phyloP scores from a whole-genome alignment of 768 basidiomycete species.

The Xerocomellus amylosporus region DNA sequence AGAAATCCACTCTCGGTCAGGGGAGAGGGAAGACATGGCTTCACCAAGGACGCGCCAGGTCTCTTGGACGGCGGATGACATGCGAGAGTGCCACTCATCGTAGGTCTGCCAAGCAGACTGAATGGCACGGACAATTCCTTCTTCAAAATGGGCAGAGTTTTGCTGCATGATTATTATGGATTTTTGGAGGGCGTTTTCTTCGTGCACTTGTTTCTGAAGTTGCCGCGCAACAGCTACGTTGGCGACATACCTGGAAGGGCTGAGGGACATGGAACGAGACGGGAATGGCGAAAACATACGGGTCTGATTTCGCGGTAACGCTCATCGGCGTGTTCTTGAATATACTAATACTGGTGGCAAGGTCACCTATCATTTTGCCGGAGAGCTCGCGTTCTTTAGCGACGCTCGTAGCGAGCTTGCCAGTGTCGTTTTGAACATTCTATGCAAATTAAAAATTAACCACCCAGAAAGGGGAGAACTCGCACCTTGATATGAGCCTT shows the following conservation, averaged over 20 bases:
- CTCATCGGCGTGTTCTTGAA: slow-evolving; percentile 94
- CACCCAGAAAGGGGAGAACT: not conserved
- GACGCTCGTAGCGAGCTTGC: slow-evolving; percentile 84
- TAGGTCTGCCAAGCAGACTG: slow-evolving; percentile 98
- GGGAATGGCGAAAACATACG: not conserved
- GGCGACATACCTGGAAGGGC: slow-evolving; percentile 50
- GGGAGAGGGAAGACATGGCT: slow-evolving; percentile 74
- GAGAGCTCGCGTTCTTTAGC: slow-evolving; percentile 90
- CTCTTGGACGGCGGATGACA: slow-evolving; percentile 67
- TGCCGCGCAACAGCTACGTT: slow-evolving; percentile 75
- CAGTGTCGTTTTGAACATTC: slow-evolving; percentile 96
- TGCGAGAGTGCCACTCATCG: slow-evolving; percentile 90
- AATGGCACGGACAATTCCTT: slow-evolving; percentile 90
- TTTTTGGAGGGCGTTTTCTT: slow-evolving; percentile 97
- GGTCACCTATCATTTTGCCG: slow-evolving; percentile 79
- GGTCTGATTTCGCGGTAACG: slow-evolving; percentile 53
- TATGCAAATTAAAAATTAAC: slow-evolving; percentile 23
- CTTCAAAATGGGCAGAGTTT: slow-evolving; percentile 95
- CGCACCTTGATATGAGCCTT: slow-evolving; percentile 94
- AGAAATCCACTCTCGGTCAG: slow-evolving; percentile 93
- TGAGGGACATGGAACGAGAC: not conserved
- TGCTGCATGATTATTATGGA: slow-evolving; percentile 98
- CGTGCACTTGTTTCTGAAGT: slow-evolving; percentile 88
- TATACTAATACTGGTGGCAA: slow-evolving; percentile 81
- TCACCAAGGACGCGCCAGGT: slow-evolving; percentile 69